Evolutionary conservation across 495 filamentous ascomycete species (phyloP), one percentile per base, ranked within the genome.

Genomic region (Sphaerosporella brunnea): DNA sequence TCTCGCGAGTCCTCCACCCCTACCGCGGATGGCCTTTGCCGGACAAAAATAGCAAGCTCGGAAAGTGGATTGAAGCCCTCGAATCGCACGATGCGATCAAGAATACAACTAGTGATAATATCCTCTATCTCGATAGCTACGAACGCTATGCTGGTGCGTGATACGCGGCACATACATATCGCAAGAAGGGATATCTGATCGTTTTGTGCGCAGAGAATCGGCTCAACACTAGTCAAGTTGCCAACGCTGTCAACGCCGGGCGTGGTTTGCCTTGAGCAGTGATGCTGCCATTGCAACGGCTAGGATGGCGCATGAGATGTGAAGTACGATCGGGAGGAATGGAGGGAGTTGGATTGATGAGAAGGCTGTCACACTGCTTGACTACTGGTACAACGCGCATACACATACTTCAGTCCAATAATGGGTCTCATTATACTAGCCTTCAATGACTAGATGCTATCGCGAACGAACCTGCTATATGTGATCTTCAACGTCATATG

Each of bases 11-110:
- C 21, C 66, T 93, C 45, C 75, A 77, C 43, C 79, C 77, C n/a
- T 87, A 87, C 56, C 73, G 81, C 19, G 78, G 74, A 24, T 93
- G 83, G 83, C 75, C 76, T 21, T 77, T 82, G 38, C 74, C 84
- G 7, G 70, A 78, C 49, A 67, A 70, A 11, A 78, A 75, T 4
- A 79, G 68, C 53, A 72, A 87, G 40, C 84, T 80, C 76, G 76
- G 69, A 21, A 66, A 65, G 24, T 95, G 85, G 87, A 65, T 90
- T 4, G 65, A 79, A n/a, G 87, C 87, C 3, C 69, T 95, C 36
- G 85, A 93, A 62, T 59, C 66, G 2, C 76, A 86, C 49, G 72
- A 76, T 45, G 73, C 79, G 48, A 73, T 93, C 36, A 73, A 73
- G 62, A 74, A 74, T 49, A 94, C 87, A 8, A 87, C 81, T 34